Evolutionary conservation across 2,329 filamentous ascomycete species (phyloP).

Genomic region (Xylariales sp.): DNA sequence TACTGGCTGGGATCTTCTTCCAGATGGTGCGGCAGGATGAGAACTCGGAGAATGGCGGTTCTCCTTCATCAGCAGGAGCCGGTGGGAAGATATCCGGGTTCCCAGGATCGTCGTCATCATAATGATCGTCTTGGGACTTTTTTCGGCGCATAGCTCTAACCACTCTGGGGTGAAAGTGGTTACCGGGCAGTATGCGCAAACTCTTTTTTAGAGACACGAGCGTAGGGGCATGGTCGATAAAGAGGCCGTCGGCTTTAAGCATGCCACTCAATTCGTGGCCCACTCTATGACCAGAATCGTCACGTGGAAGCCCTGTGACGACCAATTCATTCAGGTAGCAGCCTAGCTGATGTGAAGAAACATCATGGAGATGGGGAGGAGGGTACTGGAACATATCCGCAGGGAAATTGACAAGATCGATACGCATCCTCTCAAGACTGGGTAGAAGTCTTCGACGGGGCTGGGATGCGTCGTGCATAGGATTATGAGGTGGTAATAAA

Average conservation of each 20-base stretch:
- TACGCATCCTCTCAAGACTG: slow-evolving; percentile 39
- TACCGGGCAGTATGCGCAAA: slow-evolving; percentile 31
- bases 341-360: slow-evolving; percentile 49
- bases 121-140: slow-evolving; percentile 16
- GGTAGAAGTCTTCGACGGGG: slow-evolving; percentile 39
- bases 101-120: slow-evolving; percentile 22
- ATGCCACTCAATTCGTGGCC: slow-evolving; percentile 45
- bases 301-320: slow-evolving; percentile 46
- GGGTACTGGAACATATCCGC: slow-evolving; percentile 40
- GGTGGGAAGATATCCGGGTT: slow-evolving; percentile 29
- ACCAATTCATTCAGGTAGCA: slow-evolving; percentile 49
- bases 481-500: slow-evolving; percentile 46
- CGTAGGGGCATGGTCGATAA: slow-evolving; percentile 39
- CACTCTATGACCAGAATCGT: slow-evolving; percentile 43
- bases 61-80: slow-evolving; percentile 35
- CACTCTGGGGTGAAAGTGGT: slow-evolving; percentile 36
- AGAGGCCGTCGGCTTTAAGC: slow-evolving; percentile 49
- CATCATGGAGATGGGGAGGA: slow-evolving; percentile 43
- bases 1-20: slow-evolving; percentile 42
- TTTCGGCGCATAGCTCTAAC: slow-evolving; percentile 33
- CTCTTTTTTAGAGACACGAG: slow-evolving; percentile 36
- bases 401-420: slow-evolving; percentile 53
- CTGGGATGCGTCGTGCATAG: slow-evolving; percentile 22
- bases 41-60: slow-evolving; percentile 33
- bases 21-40: slow-evolving; percentile 43